Evolutionary conservation across 768 basidiomycete species (phyloP).

Genomic region (Mycena rosella): DNA sequence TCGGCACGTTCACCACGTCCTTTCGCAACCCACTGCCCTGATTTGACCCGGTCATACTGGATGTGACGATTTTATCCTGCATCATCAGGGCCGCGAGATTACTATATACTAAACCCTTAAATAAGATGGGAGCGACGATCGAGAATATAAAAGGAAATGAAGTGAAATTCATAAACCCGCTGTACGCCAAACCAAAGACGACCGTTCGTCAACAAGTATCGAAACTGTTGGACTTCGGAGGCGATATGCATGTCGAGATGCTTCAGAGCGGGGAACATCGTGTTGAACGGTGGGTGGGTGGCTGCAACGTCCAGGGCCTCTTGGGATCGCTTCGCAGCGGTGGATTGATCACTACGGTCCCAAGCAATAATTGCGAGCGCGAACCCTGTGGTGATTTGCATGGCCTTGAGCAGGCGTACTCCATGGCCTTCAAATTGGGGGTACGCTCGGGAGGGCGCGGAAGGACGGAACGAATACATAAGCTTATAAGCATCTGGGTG

Average conservation of each 20-base stretch:
- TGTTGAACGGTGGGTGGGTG: slow-evolving; percentile 40
- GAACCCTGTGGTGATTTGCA: slow-evolving; percentile 47
- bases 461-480: slow-evolving; percentile 44
- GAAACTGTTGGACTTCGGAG: slow-evolving; percentile 39
- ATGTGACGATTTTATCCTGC: slow-evolving; percentile 43
- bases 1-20: slow-evolving; percentile 40
- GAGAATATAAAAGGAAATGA: no score
- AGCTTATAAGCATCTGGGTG: slow-evolving; percentile 49
- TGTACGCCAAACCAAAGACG: no score
- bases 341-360: slow-evolving; percentile 48
- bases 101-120: no score
- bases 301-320: slow-evolving; percentile 47
- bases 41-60: slow-evolving; percentile 24
- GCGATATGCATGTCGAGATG: slow-evolving; percentile 43
- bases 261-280: slow-evolving; percentile 26
- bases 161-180: no score
- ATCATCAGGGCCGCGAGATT: slow-evolving; percentile 44
- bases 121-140: no score
- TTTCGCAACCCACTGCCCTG: slow-evolving; percentile 35
- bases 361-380: slow-evolving; percentile 50
- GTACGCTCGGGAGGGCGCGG: slow-evolving; percentile 32
- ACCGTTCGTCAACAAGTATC: no score
- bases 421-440: slow-evolving; percentile 41
- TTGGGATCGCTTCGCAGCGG: slow-evolving; percentile 48
- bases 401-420: slow-evolving; percentile 44